Evolutionary conservation across 2,329 filamentous ascomycete species (phyloP), one percentile per base, ranked within the genome.

Genomic region (Xylaria sp.): DNA sequence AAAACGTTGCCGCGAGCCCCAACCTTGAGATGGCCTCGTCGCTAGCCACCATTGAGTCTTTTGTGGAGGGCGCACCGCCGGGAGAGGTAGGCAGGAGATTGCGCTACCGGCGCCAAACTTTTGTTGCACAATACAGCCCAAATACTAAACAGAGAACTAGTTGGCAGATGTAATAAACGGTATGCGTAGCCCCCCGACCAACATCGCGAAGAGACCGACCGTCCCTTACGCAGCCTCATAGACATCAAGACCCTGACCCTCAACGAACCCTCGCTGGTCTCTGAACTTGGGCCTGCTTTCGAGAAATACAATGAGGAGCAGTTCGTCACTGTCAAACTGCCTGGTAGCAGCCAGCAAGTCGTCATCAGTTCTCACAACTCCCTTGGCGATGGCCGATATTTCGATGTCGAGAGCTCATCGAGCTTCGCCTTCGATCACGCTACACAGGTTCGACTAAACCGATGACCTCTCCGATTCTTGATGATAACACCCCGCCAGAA

Each of bases 261-360:
- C 70, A 89, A 92, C 74, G 89, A 89, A 49, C 88, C 90, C 44
- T 83, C 86, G 64, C 84, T 96, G 70, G 83, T 94, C 64, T 83
- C 89, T 68, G 89, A 92, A 72, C 90, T 97, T 62, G 88, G 86
- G 6, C 92, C 94, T 0, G 94, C 96, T 0, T 97, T 97, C 80
- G 86, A 94, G 82, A 93, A 92, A 81, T 98, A 99, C 87, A 97
- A 98, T 77, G 95, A 99, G 82, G 92, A 94, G 81, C 96, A 99
- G 81, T 92, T 97, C 80, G 83, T 90, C 58, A 94, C 94, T 17
- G 91, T 93, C 70, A 97, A 97, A 86, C 88, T 99, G 65, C 95
- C 95, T 0, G 94, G 94, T 36, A 89, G 92, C 78, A 95, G 89
- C 80, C 90, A 93, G 80, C 83, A 91, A 82, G 93, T 97, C 71